Base-by-base conservation (phyloP, 2,329 filamentous ascomycete species). In the Monilinia laxa region DNA sequence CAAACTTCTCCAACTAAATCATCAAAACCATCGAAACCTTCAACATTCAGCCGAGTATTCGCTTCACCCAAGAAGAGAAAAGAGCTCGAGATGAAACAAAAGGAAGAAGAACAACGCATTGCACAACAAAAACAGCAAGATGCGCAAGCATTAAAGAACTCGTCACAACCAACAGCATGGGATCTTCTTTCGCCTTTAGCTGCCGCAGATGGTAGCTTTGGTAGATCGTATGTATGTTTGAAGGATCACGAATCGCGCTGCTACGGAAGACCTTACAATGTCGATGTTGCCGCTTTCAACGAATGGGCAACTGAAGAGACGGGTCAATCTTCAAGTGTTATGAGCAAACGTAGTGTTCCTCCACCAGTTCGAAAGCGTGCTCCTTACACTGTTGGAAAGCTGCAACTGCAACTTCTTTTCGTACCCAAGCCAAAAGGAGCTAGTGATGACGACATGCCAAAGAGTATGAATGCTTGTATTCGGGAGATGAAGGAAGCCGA, bases 391-490 rank as follows among this genome's bases (percentile, higher is more conserved):
- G 88, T 99, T 74, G 95, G 93, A 71, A 97, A 97, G 80, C 84
- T 99, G 65, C 92, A 97, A 77, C 82, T 99, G 51, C 95, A 99
- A 80, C 85, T 99, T 11, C 83, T 99, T 18, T 99, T 97, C 75
- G 93, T 99, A 1, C 95, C 95, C 0, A 92, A 93, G 73, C 94
- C 95, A 5, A 94, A 92, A 81, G 90, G 90, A 55, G 84, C 88
- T 40, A 88, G 87, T 60, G 95, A 98, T 71, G 93, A 97, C 20
- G 94, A 98, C 72, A 97, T 99, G 92, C 95, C 95, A 65, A 98
- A 98, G 87, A 97, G 93, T 81, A 97, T 99, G 93, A 96, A 95
- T 79, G 91, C 92, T 54, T 97, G 93, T 78, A 90, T 98, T 73
- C 87, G 95, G 23, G 95, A 98, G 80, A 88, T 99, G 80, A 92